Conservation (phyloP, 257 asterid species). For the Sherardia arvensis region DNA sequence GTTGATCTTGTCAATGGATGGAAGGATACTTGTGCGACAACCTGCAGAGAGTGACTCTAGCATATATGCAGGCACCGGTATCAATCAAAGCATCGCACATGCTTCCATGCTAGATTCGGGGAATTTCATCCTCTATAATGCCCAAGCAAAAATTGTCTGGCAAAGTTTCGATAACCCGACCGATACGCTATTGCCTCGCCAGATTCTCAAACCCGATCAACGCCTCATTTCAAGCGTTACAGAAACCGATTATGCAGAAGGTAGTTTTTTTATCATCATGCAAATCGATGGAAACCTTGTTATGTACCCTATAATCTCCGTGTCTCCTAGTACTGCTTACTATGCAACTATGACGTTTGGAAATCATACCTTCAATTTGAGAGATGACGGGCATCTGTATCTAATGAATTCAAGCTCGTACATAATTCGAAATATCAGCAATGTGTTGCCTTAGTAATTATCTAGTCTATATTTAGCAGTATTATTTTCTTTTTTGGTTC, state of each 20-base stretch:
- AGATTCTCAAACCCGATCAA: slow-evolving; percentile 14
- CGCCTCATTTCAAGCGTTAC: slow-evolving; percentile 36
- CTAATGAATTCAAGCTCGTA: slow-evolving; percentile 19
- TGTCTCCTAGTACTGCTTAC: slow-evolving; percentile 13
- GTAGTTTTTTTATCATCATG: slow-evolving; percentile 32
- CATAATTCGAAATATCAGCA: slow-evolving; percentile 15
- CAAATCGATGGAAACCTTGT: slow-evolving; percentile 47
- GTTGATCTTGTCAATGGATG: slow-evolving; percentile 20
- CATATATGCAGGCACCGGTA: background rate
- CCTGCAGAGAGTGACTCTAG: background rate
- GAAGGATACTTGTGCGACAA: slow-evolving; percentile 26
- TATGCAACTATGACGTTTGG: background rate
- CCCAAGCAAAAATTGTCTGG: slow-evolving; percentile 23
- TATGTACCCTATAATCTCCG: slow-evolving; percentile 22
- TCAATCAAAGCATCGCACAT: slow-evolving; percentile 7
- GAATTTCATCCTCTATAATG: slow-evolving; percentile 35
- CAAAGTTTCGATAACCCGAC: slow-evolving; percentile 49
- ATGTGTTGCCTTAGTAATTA: too few species aligned
- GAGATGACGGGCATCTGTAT: slow-evolving; percentile 31
- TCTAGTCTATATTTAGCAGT: too few species aligned
- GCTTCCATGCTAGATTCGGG: slow-evolving; percentile 48
- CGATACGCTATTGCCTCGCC: slow-evolving; percentile 34
- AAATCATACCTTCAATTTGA: slow-evolving; percentile 23
- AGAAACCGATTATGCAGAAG: slow-evolving; percentile 15
- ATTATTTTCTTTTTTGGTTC: too few species aligned